Conservation (phyloP, 176 grass and related monocot species). For the Oropetium thomaeum region DNA sequence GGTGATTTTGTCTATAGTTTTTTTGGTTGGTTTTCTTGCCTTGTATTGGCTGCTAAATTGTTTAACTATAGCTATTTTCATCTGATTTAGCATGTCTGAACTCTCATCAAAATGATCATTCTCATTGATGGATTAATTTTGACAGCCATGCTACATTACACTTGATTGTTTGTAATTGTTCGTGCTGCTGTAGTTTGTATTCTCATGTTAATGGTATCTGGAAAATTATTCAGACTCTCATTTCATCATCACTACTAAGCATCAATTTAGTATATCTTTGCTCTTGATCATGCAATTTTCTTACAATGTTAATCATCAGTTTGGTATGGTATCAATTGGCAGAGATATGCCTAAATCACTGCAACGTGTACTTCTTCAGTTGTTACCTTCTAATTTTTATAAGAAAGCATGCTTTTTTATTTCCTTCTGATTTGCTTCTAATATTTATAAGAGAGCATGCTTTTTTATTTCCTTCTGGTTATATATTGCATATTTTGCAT, state of each 20-base stretch:
- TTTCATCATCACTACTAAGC: not conserved
- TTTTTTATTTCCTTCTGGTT: not conserved
- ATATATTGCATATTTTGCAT: not conserved
- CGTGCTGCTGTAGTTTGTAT: not conserved
- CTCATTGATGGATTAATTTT: slow-evolving; percentile 28
- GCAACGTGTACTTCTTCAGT: not conserved
- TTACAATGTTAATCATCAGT: too few species aligned
- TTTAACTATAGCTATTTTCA: slow-evolving; percentile 29
- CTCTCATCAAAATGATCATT: not conserved
- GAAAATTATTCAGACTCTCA: not conserved
- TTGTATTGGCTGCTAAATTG: slow-evolving; percentile 19
- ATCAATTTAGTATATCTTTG: not conserved
- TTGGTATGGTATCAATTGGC: too few species aligned
- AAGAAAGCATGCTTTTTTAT: not conserved
- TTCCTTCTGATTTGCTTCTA: not conserved
- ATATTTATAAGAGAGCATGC: not conserved
- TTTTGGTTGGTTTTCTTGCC: not conserved
- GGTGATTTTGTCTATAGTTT: not conserved
- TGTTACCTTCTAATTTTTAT: not conserved
- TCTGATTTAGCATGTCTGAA: slow-evolving; percentile 12
- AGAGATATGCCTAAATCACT: not conserved
- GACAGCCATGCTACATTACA: slow-evolving; percentile 18
- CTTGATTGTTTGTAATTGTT: slow-evolving; percentile 11
- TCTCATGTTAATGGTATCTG: not conserved
- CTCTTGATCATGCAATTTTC: not conserved